Evolutionary conservation across 108 stramenopile genomes (phyloP), one percentile per base, ranked within the genome.

Genomic region (Cyclostephanos tholiformis): DNA sequence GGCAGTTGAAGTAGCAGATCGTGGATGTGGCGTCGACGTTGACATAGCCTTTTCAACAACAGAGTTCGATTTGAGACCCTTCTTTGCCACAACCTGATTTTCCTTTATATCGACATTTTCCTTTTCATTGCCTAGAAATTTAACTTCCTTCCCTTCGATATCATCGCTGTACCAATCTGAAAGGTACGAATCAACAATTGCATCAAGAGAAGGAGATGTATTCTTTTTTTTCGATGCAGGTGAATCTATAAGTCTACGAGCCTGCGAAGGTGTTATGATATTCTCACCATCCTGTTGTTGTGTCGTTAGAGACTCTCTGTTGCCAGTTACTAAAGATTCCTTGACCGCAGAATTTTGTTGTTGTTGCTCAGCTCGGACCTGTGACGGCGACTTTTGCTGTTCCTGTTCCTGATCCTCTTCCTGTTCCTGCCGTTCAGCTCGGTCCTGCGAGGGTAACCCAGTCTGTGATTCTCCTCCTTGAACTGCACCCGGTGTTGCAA

Each of bases 221-320:
- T 22, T 19, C 61, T 26, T 55, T 10, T 55, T 27, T 2, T 19
- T 27, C 1, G 53, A 25, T 12, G 53, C 1, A 27, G 25, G 9
- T 27, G 13, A 55, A 23, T 1, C 26, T 0, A 10, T 55, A 25
- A 12, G 25, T 26, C 20, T 43, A 6, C 61, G 61, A 62, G 61
- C 61, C 17, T 43, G 61, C 19, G 61, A 62, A 19, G 61, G 41
- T 36, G 61, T 62, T 0, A 62, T 62, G 61, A 22, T 43, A 62
- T 62, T 38, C 61, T 62, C 41, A 12, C 19, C 9, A 55, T 27
- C 53, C 23, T 27, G 17, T 2, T 62, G 57, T 0, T 32, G 30
- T 58, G 16, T n/a, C 25, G 57, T 62, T 0, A 16, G 9, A 43
- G 22, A 9, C 25, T 27, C 53, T 27, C 1, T 27, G 38, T n/a